phyloP scores from a whole-genome alignment of 2,329 filamentous ascomycete species.

The Didymosphaeria variabile region DNA sequence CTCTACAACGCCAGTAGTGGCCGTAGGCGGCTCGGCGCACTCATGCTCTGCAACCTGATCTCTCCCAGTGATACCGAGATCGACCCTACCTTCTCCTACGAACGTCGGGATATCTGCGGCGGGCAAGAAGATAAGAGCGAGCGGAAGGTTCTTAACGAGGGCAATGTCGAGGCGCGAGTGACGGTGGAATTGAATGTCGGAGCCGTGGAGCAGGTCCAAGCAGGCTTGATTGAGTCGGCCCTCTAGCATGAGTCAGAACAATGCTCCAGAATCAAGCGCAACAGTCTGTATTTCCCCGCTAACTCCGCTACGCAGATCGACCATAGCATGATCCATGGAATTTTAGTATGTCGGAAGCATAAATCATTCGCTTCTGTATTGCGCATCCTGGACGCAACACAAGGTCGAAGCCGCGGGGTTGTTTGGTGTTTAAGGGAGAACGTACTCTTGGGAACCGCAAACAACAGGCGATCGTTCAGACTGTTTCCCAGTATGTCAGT shows the following conservation, averaged over 20 bases:
- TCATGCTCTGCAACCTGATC: conserved; percentile 95
- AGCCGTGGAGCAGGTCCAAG: conserved; percentile 89
- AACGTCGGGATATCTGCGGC: conserved; percentile 98
- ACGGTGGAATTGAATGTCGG: conserved; percentile 95
- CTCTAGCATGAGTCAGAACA: conserved; percentile 65
- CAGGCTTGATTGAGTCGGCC: conserved; percentile 88
- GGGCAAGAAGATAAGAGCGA: conserved; percentile 95
- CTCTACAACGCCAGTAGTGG: conserved; percentile 73
- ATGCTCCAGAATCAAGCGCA: neutral
- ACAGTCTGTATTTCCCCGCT: neutral
- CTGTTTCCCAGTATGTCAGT: conserved; percentile 62
- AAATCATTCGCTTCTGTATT: neutral
- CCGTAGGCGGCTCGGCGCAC: conserved; percentile 62
- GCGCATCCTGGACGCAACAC: conserved; percentile 18
- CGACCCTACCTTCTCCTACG: conserved; percentile 91
- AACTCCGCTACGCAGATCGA: neutral
- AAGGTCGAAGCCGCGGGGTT: neutral
- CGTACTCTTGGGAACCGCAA: conserved; percentile 98
- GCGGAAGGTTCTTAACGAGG: conserved; percentile 93
- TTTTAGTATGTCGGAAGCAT: neutral
- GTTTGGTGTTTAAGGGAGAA: conserved; percentile 33
- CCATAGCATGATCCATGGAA: neutral
- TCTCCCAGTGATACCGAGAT: conserved; percentile 91
- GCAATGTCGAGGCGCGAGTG: conserved; percentile 97
- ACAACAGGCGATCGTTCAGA: conserved; percentile 90